These are phyloP conservation scores for Diaporthe eres DNA, from an alignment of 2,329 filamentous ascomycete genomes.

Conservation along the genomic window DNA sequence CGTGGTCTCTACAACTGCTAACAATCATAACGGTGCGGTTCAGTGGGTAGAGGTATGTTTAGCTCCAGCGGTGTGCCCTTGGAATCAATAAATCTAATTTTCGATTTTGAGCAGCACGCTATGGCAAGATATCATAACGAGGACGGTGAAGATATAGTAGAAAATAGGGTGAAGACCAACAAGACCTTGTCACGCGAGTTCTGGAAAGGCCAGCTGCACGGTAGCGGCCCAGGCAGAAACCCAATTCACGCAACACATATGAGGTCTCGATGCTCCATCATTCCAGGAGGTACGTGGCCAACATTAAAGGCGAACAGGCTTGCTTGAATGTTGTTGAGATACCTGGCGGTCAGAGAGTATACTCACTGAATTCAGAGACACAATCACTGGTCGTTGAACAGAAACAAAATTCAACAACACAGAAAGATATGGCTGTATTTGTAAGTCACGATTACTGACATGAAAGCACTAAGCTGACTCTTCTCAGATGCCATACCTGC, in stretches of 20 bases:
- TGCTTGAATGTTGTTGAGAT: background rate
- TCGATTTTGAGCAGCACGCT: background rate
- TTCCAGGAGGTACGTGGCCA: constrained; percentile 5
- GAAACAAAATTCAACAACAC: background rate
- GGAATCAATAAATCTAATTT: background rate
- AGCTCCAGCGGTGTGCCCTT: no score
- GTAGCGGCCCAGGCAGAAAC: constrained; percentile 17
- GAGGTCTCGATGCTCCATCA: constrained; percentile 26
- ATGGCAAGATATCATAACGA: constrained; percentile 25
- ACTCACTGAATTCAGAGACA: background rate
- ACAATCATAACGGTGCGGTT: background rate
- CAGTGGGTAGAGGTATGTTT: constrained; percentile 30
- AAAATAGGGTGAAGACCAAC: background rate
- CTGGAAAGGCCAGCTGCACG: constrained; percentile 34
- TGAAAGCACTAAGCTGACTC: background rate
- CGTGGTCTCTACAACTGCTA: background rate
- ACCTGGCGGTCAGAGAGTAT: background rate
- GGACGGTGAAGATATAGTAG: background rate
- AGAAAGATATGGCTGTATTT: constrained; percentile 23
- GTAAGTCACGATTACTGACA: background rate
- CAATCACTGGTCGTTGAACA: background rate
- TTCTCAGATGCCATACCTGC: constrained; percentile 33
- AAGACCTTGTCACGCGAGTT: constrained; percentile 14
- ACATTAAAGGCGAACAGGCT: background rate
- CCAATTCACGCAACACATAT: constrained; percentile 25